These are phyloP conservation scores for Talaromyces trachyspermus DNA, from an alignment of 495 filamentous ascomycete genomes.

Conservation along the genomic window DNA sequence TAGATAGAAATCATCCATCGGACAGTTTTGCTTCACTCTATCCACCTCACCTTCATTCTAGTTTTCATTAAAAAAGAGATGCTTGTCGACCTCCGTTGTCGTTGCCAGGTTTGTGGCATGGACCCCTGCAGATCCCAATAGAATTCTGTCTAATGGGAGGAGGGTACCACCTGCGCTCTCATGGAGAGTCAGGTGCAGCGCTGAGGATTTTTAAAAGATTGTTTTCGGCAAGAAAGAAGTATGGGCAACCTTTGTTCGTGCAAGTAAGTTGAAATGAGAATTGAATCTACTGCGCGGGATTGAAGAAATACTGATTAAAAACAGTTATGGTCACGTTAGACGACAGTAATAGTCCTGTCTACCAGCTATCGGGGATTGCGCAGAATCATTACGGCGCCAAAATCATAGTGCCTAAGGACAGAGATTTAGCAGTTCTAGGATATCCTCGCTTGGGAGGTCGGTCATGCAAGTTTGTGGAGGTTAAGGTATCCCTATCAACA, in stretches of 20 bases:
- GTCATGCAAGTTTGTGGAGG: background rate
- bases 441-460: background rate
- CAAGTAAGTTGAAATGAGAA: background rate
- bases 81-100: background rate
- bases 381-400: background rate
- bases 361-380: background rate
- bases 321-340: background rate
- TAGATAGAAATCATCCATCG: background rate
- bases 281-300: background rate
- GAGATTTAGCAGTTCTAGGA: constrained; percentile 1
- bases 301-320: constrained; percentile 1
- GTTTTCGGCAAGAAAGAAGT: background rate
- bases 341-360: background rate
- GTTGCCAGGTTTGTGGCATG: background rate
- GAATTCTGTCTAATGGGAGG: background rate
- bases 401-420: background rate
- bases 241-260: background rate
- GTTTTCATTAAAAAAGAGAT: background rate
- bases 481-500: background rate
- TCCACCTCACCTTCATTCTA: background rate
- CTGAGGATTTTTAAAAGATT: background rate
- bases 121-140: background rate
- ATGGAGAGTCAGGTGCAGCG: background rate
- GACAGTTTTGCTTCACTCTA: background rate
- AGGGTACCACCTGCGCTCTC: background rate